Evolutionary conservation across 2,329 filamentous ascomycete genomes (phyloP).

Genomic region (Zasmidium citrigriseum): DNA sequence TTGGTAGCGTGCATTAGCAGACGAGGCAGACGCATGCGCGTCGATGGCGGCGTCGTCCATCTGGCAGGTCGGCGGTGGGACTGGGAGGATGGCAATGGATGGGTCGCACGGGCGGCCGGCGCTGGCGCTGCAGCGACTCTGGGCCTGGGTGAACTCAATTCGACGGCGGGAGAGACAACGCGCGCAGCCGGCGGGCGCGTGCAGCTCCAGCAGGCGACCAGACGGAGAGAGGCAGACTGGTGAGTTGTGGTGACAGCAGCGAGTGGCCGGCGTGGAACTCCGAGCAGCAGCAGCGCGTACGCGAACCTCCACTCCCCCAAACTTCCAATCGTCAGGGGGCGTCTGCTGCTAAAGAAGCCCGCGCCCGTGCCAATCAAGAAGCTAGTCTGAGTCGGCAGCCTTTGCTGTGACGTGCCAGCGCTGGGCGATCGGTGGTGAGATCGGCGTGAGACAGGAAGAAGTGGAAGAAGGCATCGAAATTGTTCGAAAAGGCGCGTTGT

Average conservation of each 20-base stretch:
- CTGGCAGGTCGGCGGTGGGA: neutral
- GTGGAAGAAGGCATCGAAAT: no score
- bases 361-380: neutral
- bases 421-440: no score
- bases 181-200: neutral
- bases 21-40: slow-evolving; percentile 1
- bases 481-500: no score
- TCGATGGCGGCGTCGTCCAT: neutral
- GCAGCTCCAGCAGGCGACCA: no score
- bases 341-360: neutral
- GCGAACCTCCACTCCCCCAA: neutral
- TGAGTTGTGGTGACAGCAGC: neutral
- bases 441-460: no score
- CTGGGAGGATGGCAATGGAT: neutral
- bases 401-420: neutral
- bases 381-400: slow-evolving; percentile 7
- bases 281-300: neutral
- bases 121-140: neutral
- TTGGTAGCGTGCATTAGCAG: neutral
- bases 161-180: neutral
- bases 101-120: slow-evolving; percentile 1
- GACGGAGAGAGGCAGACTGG: no score
- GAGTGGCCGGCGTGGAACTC: neutral
- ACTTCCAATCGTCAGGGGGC: neutral
- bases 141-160: neutral